phyloP scores from a whole-genome alignment of 352 stramenopile genomes.

The Pythium guiyangense region DNA sequence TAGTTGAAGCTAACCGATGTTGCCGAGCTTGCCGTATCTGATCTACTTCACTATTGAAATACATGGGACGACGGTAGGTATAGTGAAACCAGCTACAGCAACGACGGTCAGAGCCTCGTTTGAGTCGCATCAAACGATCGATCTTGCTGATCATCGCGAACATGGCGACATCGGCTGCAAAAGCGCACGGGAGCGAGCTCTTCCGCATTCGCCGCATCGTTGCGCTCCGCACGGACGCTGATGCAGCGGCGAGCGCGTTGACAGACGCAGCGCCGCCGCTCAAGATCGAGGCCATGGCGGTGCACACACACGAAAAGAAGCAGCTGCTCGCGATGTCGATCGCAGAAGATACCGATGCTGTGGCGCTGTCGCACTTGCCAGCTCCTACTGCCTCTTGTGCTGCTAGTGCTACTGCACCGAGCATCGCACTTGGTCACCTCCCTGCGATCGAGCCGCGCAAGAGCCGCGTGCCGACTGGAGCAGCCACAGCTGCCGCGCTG shows the following conservation, averaged over 20 bases:
- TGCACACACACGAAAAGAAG: slow-evolving; percentile 67
- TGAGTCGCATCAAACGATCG: too few relatives aligned
- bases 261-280: neutral
- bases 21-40: too few relatives aligned
- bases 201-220: slow-evolving; percentile 79
- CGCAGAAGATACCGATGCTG: slow-evolving; percentile 3
- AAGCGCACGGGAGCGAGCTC: slow-evolving; percentile 45
- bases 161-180: neutral
- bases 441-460: slow-evolving; percentile 13
- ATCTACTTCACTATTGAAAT: too few relatives aligned
- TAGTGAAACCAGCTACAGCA: too few relatives aligned
- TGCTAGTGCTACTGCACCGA: slow-evolving; percentile 11
- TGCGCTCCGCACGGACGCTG: slow-evolving; percentile 8
- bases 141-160: too few relatives aligned
- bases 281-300: slow-evolving; percentile 55
- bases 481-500: neutral
- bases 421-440: slow-evolving; percentile 16
- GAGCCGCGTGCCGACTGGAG: neutral
- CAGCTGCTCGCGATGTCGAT: slow-evolving; percentile 69
- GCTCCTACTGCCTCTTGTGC: neutral
- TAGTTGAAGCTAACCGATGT: too few relatives aligned
- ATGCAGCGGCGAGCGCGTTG: neutral
- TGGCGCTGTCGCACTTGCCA: neutral
- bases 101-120: too few relatives aligned
- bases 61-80: too few relatives aligned